Conservation (phyloP, 495 filamentous ascomycete species). For the Pseudoneurospora amorphoporcata region DNA sequence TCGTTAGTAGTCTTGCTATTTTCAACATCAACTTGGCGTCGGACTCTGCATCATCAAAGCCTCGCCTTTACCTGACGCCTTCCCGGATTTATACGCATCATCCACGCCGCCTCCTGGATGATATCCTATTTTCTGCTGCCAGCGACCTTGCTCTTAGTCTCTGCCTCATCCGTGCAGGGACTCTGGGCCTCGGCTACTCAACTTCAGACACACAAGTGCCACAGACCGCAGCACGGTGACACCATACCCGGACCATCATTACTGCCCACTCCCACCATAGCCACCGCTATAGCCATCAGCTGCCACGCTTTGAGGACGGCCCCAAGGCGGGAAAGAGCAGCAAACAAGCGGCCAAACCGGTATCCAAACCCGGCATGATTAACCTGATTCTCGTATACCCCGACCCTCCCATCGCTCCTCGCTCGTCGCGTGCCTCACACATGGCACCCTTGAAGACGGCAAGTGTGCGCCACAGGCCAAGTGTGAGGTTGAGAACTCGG, state of each 20-base stretch:
- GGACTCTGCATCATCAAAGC: not conserved
- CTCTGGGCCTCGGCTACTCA: not conserved
- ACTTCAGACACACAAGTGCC: not conserved
- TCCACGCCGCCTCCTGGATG: not conserved
- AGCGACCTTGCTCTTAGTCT: not conserved
- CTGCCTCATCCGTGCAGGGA: not conserved
- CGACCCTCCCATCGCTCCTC: slow-evolving; percentile 10
- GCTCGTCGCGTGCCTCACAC: slow-evolving; percentile 9
- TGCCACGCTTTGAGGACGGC: not conserved
- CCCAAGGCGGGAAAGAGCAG: slow-evolving; percentile 1
- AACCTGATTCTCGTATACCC: slow-evolving; percentile 1
- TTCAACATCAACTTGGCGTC: not conserved
- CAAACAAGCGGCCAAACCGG: slow-evolving; percentile 1
- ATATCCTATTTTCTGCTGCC: not conserved
- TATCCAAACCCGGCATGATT: not conserved
- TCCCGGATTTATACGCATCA: not conserved
- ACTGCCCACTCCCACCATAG: not conserved
- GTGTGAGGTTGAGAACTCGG: slow-evolving; percentile 24
- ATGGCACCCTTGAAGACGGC: slow-evolving; percentile 26
- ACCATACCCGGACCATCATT: not conserved
- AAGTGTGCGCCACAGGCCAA: slow-evolving; percentile 25
- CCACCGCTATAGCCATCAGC: not conserved
- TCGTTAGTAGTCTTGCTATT: not conserved
- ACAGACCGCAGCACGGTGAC: not conserved
- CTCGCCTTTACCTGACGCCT: not conserved